These are phyloP conservation scores for Gaertneriomyces sp. DNA, from an alignment of 192 early-diverging fungal genomes.

Conservation along the genomic window DNA sequence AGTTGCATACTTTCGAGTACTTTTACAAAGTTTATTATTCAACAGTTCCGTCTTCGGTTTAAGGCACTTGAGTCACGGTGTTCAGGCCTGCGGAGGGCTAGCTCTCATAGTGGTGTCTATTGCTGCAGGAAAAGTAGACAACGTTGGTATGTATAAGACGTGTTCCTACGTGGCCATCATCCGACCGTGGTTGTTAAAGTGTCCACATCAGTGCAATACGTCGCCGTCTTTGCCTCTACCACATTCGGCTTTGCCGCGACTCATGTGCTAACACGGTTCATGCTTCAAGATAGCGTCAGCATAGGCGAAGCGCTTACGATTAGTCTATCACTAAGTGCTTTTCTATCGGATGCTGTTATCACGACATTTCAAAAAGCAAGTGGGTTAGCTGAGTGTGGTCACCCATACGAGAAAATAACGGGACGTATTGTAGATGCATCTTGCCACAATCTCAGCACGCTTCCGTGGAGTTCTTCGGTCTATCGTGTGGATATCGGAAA, in stretches of 20 bases:
- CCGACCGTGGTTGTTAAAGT: not conserved
- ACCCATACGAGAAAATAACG: not conserved
- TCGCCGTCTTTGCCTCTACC: not conserved
- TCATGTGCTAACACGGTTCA: not conserved
- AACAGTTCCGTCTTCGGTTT: too few relatives aligned
- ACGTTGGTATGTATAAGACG: not conserved
- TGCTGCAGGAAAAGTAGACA: not conserved
- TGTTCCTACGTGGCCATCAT: not conserved
- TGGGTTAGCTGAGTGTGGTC: conserved; percentile 27
- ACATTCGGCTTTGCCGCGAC: not conserved
- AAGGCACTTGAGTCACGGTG: too few relatives aligned
- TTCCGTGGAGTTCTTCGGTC: not conserved
- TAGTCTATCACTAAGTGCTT: conserved; percentile 51
- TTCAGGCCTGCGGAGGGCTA: too few relatives aligned
- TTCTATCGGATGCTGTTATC: conserved; percentile 46
- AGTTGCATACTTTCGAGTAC: too few relatives aligned
- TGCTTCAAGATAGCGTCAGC: conserved; percentile 57
- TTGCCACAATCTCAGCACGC: not conserved
- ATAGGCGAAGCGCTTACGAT: conserved; percentile 65
- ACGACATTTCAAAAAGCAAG: conserved; percentile 40
- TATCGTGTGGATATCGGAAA: conserved; percentile 7
- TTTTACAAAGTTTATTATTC: too few relatives aligned
- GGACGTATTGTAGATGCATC: not conserved
- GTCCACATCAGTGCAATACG: not conserved
- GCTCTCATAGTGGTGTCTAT: not conserved